These are phyloP conservation scores for Collybiopsis confluens DNA, from an alignment of 768 basidiomycete species.

Conservation along the genomic window DNA sequence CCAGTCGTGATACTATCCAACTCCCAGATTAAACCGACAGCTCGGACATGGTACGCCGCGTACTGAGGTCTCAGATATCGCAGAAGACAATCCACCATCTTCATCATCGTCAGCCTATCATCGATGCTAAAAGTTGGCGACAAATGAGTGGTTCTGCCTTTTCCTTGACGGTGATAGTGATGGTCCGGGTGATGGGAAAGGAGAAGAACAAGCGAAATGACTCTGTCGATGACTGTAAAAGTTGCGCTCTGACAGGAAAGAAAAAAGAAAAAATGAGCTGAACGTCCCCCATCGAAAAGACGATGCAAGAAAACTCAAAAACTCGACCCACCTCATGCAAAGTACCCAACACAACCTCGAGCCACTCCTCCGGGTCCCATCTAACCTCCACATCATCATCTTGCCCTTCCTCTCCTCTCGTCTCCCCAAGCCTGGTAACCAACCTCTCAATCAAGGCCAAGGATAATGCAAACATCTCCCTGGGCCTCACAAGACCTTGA, in stretches of 20 bases:
- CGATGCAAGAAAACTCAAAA: conserved; percentile 2
- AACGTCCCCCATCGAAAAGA: conserved; percentile 12
- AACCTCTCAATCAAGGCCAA: conserved; percentile 51
- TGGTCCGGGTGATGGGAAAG: conserved; percentile 55
- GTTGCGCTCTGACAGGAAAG: conserved; percentile 42
- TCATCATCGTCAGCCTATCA: conserved; percentile 48
- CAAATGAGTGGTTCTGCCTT: conserved; percentile 41
- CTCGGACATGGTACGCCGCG: conserved; percentile 74
- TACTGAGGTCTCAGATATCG: conserved; percentile 65
- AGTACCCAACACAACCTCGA: conserved; percentile 45
- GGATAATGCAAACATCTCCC: conserved; percentile 49
- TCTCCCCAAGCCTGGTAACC: conserved; percentile 38
- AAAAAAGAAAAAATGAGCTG: background rate
- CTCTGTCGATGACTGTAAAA: conserved; percentile 68
- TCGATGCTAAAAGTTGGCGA: conserved; percentile 53
- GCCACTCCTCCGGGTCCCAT: conserved; percentile 70
- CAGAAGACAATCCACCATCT: conserved; percentile 67
- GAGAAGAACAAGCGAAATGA: conserved; percentile 50
- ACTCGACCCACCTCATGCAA: conserved; percentile 47
- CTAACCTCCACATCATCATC: too few species aligned
- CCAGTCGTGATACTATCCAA: conserved; percentile 56
- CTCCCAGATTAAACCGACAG: conserved; percentile 80
- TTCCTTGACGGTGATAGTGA: too few species aligned
- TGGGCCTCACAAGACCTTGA: conserved; percentile 27
- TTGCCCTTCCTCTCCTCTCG: too few species aligned